Evolutionary conservation across 1,139 yeast genomes (phyloP).

Genomic region (Pichia sp.): DNA sequence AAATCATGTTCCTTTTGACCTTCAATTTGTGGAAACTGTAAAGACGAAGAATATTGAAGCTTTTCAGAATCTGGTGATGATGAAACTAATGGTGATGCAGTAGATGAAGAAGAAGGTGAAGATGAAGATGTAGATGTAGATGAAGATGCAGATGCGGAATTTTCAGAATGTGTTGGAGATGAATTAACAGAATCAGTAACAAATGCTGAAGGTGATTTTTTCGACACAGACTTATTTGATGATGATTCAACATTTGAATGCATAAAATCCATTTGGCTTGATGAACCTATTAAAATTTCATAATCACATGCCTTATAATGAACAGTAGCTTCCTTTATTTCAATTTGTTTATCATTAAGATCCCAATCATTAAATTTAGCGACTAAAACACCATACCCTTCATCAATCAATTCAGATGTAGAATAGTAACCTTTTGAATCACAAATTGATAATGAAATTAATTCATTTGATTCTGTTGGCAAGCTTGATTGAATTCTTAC

Average conservation of each 20-base stretch:
- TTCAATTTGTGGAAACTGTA: slow-evolving; percentile 1
- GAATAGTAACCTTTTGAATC: background rate
- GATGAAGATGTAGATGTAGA: too few relatives aligned
- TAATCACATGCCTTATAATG: slow-evolving; percentile 3
- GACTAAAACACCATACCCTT: background rate
- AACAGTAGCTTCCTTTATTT: background rate
- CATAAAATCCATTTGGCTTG: background rate
- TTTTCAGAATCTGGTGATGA: too few relatives aligned
- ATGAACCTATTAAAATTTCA: background rate
- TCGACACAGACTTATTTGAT: background rate
- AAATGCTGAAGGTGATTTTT: background rate
- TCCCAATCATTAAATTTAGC: slow-evolving; percentile 8
- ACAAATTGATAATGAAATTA: slow-evolving; percentile 3
- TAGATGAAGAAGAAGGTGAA: background rate
- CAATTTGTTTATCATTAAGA: too few relatives aligned
- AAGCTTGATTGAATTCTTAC: slow-evolving; percentile 2
- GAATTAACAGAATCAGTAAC: too few relatives aligned
- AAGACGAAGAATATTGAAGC: background rate
- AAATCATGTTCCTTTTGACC: slow-evolving; percentile 3
- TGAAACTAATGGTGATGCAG: background rate
- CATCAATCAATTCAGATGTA: slow-evolving; percentile 5
- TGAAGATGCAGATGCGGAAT: too few relatives aligned
- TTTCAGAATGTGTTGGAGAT: too few relatives aligned
- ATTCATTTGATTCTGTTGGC: background rate
- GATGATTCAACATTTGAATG: too few relatives aligned